Evolutionary conservation across 352 stramenopile genomes (phyloP).

Genomic region (Phytophthora kernoviae): DNA sequence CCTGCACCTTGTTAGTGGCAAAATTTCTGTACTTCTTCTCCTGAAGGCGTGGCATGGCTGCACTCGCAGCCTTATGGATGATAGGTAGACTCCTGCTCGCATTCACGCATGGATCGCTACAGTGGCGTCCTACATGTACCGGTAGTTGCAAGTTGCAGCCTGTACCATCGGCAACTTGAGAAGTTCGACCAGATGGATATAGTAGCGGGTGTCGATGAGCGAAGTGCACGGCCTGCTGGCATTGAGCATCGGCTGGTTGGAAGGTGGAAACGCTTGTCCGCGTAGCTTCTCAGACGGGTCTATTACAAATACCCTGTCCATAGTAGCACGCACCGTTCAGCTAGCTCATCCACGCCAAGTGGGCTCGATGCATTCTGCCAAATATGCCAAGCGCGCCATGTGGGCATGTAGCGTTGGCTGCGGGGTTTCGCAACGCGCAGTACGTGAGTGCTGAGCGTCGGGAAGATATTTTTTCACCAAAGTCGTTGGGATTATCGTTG

Average conservation of each 20-base stretch:
- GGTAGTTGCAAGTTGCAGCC: not conserved
- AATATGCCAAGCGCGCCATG: not conserved
- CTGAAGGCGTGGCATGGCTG: not conserved
- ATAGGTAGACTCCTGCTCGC: too few species aligned
- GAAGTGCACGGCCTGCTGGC: not conserved
- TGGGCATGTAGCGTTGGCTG: not conserved
- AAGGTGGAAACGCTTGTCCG: too few species aligned
- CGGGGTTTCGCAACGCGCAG: not conserved
- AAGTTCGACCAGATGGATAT: slow-evolving; percentile 19
- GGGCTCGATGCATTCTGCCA: not conserved
- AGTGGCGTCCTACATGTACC: too few species aligned
- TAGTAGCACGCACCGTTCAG: not conserved
- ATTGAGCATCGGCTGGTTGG: slow-evolving; percentile 1
- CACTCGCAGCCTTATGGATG: too few species aligned
- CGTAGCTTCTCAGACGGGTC: too few species aligned
- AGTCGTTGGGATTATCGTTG: slow-evolving; percentile 14
- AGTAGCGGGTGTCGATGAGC: too few species aligned
- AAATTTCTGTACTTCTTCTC: not conserved
- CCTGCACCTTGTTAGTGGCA: not conserved
- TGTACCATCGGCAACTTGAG: slow-evolving; percentile 10
- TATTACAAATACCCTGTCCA: not conserved
- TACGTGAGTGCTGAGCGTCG: slow-evolving; percentile 2
- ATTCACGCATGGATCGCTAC: too few species aligned
- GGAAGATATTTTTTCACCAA: too few species aligned
- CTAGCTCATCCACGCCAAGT: not conserved